phyloP scores from a whole-genome alignment of 306 rosid genomes.

The Pyrus bretschneideri region DNA sequence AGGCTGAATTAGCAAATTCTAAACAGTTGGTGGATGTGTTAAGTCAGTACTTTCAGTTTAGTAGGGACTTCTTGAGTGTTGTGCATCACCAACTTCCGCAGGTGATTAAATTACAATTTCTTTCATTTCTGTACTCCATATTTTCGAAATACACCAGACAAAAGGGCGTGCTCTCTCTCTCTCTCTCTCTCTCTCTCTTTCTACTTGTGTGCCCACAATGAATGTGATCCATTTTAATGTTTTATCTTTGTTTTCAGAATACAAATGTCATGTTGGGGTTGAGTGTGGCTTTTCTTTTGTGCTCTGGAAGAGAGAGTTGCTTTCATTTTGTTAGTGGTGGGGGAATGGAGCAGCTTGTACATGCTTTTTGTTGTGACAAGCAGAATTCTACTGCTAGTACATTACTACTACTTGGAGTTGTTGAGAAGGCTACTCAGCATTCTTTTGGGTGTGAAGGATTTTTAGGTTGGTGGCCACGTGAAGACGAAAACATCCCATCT shows the following conservation, averaged over 20 bases:
- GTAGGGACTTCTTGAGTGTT: constrained; percentile 23
- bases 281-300: constrained; percentile 84
- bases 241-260: constrained; percentile 49
- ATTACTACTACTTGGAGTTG: constrained; percentile 74
- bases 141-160: neutral
- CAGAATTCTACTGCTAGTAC: constrained; percentile 56
- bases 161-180: neutral
- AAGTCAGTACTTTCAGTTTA: constrained; percentile 46
- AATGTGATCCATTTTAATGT: neutral
- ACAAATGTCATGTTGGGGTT: constrained; percentile 62
- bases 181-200: neutral
- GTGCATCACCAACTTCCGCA: constrained; percentile 44
- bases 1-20: constrained; percentile 53
- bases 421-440: constrained; percentile 80
- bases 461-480: constrained; percentile 98
- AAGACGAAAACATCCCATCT: constrained; percentile 66
- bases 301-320: constrained; percentile 86
- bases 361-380: constrained; percentile 37
- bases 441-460: constrained; percentile 93
- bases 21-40: constrained; percentile 68
- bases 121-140: constrained; percentile 1
- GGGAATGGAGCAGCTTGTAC: constrained; percentile 77
- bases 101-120: constrained; percentile 36
- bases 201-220: constrained; percentile 9
- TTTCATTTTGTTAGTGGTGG: constrained; percentile 79